phyloP scores from a whole-genome alignment of 345 rosid species.

The Populus pruinosa region DNA sequence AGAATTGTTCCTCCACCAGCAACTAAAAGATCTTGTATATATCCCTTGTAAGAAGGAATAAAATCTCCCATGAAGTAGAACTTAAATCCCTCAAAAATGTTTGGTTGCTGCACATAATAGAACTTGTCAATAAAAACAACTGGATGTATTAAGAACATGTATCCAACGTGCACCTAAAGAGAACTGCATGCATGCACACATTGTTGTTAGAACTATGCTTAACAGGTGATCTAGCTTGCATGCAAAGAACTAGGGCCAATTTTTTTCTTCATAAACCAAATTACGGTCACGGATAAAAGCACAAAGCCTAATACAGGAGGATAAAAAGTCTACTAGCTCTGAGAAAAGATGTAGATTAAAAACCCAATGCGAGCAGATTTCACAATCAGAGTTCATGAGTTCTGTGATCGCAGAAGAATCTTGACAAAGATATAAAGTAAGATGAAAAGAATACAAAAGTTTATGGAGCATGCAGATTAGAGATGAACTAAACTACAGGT shows the following conservation, averaged over 20 bases:
- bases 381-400: not conserved
- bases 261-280: no score
- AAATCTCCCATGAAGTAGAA: constrained; percentile 77
- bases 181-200: not conserved
- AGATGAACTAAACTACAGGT: not conserved
- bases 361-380: not conserved
- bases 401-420: not conserved
- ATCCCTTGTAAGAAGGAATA: constrained; percentile 61
- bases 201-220: no score
- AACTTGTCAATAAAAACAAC: not conserved
- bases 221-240: not conserved
- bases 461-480: not conserved
- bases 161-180: not conserved
- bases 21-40: constrained; percentile 66
- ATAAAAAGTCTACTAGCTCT: not conserved
- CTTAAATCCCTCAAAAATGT: constrained; percentile 39
- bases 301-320: not conserved
- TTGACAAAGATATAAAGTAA: not conserved
- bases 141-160: not conserved
- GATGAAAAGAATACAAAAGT: not conserved
- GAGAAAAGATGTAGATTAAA: not conserved
- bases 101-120: constrained; percentile 54
- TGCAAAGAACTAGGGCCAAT: no score
- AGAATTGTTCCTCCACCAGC: constrained; percentile 74
- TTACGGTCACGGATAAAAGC: not conserved